phyloP scores from a whole-genome alignment of 2,329 filamentous ascomycete species.

The Didymosphaeria variabile region DNA sequence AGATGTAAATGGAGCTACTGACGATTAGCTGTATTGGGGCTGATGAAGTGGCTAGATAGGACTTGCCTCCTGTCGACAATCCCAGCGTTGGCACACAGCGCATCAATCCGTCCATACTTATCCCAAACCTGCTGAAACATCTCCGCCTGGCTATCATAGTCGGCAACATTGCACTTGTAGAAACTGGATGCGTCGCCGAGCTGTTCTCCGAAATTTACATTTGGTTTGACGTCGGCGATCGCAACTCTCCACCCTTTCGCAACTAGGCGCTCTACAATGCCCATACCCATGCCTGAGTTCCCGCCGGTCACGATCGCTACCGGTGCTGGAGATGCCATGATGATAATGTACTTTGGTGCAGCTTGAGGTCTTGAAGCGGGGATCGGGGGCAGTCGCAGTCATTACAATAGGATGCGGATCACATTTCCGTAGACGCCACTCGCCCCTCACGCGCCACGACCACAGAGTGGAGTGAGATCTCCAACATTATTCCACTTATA shows the following conservation, averaged over 20 bases:
- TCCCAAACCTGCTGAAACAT: conserved; percentile 57
- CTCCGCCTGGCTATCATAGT: conserved; percentile 53
- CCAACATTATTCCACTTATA: background rate
- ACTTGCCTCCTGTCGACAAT: conserved; percentile 54
- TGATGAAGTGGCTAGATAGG: background rate
- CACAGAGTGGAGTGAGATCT: background rate
- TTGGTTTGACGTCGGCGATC: conserved; percentile 38
- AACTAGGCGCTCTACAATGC: conserved; percentile 29
- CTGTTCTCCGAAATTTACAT: conserved; percentile 31
- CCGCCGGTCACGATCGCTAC: conserved; percentile 43
- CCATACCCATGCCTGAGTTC: conserved; percentile 40
- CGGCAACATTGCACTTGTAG: conserved; percentile 35
- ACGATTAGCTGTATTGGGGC: background rate
- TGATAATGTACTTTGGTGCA: background rate
- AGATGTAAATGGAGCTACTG: conserved; percentile 57
- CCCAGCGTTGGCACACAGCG: conserved; percentile 61
- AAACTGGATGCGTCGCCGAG: conserved; percentile 36
- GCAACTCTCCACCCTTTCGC: conserved; percentile 39
- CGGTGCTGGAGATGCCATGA: conserved; percentile 24
- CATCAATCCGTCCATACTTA: conserved; percentile 59
- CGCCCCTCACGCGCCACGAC: background rate
- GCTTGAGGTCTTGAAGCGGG: background rate
- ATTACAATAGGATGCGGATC: background rate
- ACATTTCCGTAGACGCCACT: background rate
- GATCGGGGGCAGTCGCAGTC: background rate